Evolutionary conservation across 106 monocot genomes (phyloP), one percentile per base, ranked within the genome.

Genomic region (Xerophyta viscosa): DNA sequence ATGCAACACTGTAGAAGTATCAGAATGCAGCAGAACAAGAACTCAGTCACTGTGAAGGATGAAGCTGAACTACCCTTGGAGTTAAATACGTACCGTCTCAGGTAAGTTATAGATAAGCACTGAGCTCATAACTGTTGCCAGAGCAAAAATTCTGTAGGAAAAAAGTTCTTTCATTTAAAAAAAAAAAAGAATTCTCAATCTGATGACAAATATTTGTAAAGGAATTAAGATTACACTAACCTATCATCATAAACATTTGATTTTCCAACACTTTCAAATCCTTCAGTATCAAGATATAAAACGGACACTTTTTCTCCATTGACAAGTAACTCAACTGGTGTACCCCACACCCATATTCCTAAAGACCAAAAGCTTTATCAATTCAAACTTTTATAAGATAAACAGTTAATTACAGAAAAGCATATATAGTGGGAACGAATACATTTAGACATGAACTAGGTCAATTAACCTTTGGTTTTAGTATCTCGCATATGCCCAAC

Each of bases 161-260:
- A 20, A 21, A 37, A 54, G 6, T 17, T 18, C 2, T 19, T 18
- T 46, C 46, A 46, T n/a, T n/a, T n/a, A n/a, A n/a, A n/a, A n/a
- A n/a, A n/a, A n/a, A n/a, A n/a, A n/a, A n/a, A n/a, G n/a, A n/a
- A n/a, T n/a, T n/a, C n/a, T n/a, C n/a, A n/a, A n/a, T n/a, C n/a
- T n/a, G n/a, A n/a, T n/a, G n/a, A n/a, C n/a, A n/a, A n/a, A n/a
- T n/a, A n/a, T n/a, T n/a, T n/a, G n/a, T n/a, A n/a, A n/a, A n/a
- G n/a, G 46, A 30, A 19, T 31, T 3, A 39, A 1, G 10, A 7
- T 2, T 12, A 7, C 46, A 57, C 14, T 56, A 41, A 93, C 96
- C 96, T 98, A 59, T 98, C 96, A 80, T 98, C 96, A 77, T 98
- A 98, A 42, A 98, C 89, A 79, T 88, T 98, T 68, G 96, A 98